phyloP scores from a whole-genome alignment of 306 rosid species.

The Vigna angularis region DNA sequence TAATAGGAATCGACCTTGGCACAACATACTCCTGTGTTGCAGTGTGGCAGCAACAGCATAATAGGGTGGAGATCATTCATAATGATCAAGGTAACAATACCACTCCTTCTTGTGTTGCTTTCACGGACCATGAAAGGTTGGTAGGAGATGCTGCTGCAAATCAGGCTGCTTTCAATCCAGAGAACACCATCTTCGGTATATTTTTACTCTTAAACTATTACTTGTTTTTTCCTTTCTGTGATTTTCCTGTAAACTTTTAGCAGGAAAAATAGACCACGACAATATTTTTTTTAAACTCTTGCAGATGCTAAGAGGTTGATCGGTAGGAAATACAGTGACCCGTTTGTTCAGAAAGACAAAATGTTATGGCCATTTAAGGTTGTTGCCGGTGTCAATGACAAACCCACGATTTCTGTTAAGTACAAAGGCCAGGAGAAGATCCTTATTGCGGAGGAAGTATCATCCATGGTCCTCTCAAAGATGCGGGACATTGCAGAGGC shows the following conservation, averaged over 20 bases:
- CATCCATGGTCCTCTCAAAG: not conserved
- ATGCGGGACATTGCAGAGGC: not conserved
- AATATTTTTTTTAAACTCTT: not conserved
- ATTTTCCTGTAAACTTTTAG: not conserved
- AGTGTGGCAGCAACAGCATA: not conserved
- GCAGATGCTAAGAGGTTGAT: constrained; percentile 63
- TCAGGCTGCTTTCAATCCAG: constrained; percentile 27
- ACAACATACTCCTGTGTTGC: too few species aligned
- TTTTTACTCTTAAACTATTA: not conserved
- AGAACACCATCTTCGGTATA: constrained; percentile 34
- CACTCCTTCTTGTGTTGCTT: constrained; percentile 65
- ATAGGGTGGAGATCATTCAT: constrained; percentile 5
- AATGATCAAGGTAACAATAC: constrained; percentile 51
- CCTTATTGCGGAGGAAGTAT: not conserved
- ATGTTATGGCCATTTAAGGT: constrained; percentile 63
- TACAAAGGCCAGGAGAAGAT: constrained; percentile 40
- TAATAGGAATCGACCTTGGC: constrained; percentile 31
- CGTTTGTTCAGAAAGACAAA: constrained; percentile 27
- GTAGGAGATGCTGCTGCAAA: constrained; percentile 30
- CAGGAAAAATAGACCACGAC: not conserved
- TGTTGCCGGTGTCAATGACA: constrained; percentile 44
- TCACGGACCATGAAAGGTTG: constrained; percentile 43
- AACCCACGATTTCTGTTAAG: constrained; percentile 55
- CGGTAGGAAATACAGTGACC: constrained; percentile 53
- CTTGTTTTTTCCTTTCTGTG: not conserved